Base-by-base conservation (phyloP, 345 rosid species). In the Eucalyptus curtisii region DNA sequence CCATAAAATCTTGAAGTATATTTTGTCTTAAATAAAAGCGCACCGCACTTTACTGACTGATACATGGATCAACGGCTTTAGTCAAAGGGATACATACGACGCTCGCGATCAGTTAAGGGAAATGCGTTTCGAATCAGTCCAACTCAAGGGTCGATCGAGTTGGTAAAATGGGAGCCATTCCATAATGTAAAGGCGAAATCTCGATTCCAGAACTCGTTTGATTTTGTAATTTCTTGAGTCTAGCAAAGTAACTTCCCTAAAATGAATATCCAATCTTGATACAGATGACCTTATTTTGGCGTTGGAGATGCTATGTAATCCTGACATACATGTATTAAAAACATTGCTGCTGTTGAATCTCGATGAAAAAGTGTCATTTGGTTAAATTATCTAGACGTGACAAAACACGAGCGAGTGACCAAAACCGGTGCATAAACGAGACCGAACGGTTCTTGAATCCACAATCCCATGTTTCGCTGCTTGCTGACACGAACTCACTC, bases 381-480 rank as follows among this genome's bases (percentile, higher is more conserved):
- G 11, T 66, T 19, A 19, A 76, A 20, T 4, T 33, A 71, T 33
- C 7, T 11, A 6, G 44, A 71, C 44, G 44, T 19, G 81, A 33
- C 25, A 33, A 33, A 10, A 68, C 44, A 9, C 37, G 44, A 33
- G 80, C 24, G 80, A 33, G 42, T 76, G 47, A 76, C 82, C 82
- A 76, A 40, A 37, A 19, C 14, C 25, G 14, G 82, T 19, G 82
- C 82, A 6, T 64, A 15, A 64, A n/a, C 76, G 33, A n/a, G 40
- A n/a, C 76, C 40, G 40, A n/a, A 37, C 82, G 82, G 47, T 76
- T 76, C 82, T 76, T 10, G 40, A 33, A 30, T 47, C 52, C 68
- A 9, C 61, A 42, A 52, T 61, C 64, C 86, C 86, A 94, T 93
- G 94, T 88, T 91, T 89, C 92, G 93, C 45, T 49, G 91, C 80